Evolutionary conservation across 2,329 filamentous ascomycete species (phyloP), one percentile per base, ranked within the genome.

Genomic region (Alternaria gaisen): DNA sequence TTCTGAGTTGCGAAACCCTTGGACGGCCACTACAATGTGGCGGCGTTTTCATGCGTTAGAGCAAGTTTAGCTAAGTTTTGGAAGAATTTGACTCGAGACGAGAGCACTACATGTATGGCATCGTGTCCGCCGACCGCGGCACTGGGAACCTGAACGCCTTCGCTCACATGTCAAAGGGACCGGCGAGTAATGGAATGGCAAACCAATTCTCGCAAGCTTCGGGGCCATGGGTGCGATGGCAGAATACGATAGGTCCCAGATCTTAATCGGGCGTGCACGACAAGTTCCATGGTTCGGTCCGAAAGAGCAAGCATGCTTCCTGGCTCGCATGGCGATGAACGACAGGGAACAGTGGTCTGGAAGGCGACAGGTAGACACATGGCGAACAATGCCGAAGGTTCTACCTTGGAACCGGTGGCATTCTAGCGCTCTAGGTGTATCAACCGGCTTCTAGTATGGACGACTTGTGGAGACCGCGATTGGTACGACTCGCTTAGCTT

Each of bases 401-500:
- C 34, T 55, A 55, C 42, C 42, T 46, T 40, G 36, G 32, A 38
- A 46, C 41, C 28, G n/a, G 22, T 18, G 28, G 43, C 34, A 18
- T 26, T 30, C 38, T 36, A 26, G 32, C 42, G 24, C 24, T 56
- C 50, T 26, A 14, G 44, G 43, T 11, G 30, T 46, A 16, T 56
- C 30, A 24, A 18, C 52, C 52, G 52, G 48, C 32, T 40, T 28
- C 36, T 44, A 44, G 24, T 40, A 53, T 57, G 46, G 47, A 28
- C 52, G 40, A 4, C 10, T 16, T 30, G 20, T n/a, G 38, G 26
- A 12, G 18, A 18, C 9, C 22, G 30, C 55, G 24, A 54, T 54
- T 53, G 55, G 55, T 26, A 51, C 36, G 52, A 50, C 30, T 56
- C 44, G 57, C 52, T 44, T 56, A 50, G 52, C 28, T 22, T 20